phyloP scores from a whole-genome alignment of 2,329 filamentous ascomycete genomes.

The Falciphora oryzae region DNA sequence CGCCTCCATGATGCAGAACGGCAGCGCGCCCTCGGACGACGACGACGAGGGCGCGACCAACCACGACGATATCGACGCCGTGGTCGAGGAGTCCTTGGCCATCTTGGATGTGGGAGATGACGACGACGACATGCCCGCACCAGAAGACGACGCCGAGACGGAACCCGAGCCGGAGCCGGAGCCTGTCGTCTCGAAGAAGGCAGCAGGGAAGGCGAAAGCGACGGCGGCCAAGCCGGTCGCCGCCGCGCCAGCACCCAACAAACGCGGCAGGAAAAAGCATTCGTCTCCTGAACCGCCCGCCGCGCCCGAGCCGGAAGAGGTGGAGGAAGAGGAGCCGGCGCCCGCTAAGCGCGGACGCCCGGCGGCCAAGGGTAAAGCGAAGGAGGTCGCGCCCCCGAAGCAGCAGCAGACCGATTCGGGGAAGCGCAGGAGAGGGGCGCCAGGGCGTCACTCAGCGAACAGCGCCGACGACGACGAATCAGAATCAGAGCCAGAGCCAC shows the following conservation, averaged over 20 bases:
- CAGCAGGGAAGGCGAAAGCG: background rate
- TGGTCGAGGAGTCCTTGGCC: slow-evolving; percentile 35
- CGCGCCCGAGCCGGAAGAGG: background rate
- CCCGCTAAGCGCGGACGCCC: background rate
- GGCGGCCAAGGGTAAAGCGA: slow-evolving; percentile 1
- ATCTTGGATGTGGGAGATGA: slow-evolving; percentile 29
- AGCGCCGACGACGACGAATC: slow-evolving; percentile 15
- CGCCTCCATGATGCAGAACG: slow-evolving; percentile 13
- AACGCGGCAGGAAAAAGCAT: background rate
- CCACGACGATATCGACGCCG: slow-evolving; percentile 20
- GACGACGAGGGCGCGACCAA: slow-evolving; percentile 17
- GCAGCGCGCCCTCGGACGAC: slow-evolving; percentile 24
- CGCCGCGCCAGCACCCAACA: background rate
- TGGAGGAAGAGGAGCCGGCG: background rate
- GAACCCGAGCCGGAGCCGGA: slow-evolving; percentile 5
- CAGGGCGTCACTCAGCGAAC: slow-evolving; percentile 4
- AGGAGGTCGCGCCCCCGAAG: background rate
- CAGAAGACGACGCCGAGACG: background rate
- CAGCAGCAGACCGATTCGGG: background rate
- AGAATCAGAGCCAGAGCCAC: slow-evolving; percentile 21
- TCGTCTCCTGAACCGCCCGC: background rate
- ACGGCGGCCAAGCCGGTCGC: background rate
- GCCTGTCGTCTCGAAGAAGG: background rate
- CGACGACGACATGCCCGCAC: slow-evolving; percentile 9
- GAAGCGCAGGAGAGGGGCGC: slow-evolving; percentile 5